Base-by-base conservation (phyloP, 2,329 filamentous ascomycete genomes). In the Cadophora gregata region DNA sequence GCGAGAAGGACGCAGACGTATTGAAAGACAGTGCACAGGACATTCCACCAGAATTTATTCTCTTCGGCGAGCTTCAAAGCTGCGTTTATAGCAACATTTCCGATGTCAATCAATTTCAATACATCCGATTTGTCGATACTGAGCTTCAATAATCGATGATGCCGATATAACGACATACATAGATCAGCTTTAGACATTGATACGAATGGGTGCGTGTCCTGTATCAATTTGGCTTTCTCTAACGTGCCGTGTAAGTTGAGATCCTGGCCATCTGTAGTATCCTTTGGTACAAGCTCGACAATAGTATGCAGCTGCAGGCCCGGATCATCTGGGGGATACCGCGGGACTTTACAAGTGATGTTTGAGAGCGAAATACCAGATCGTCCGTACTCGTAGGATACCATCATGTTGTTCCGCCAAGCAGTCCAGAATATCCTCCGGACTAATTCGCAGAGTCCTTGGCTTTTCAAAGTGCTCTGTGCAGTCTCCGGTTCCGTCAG, bases 11-110 rank as follows among this genome's bases (percentile, higher is more conserved):
- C 77, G 67, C 80, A 81, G 10, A 80, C 72, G 50, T 80, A 81
- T 65, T 82, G 80, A 59, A 82, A 82, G 0, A 78, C 75, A 0
- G 78, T 77, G 58, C 78, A 77, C 1, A 81, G 69, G 1, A 81
- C 74, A 66, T 81, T 81, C 80, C 80, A 82, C 80, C 80, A 81
- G 4, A 79, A 79, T 21, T 73, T 76, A 8, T 75, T 71, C 50
- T 73, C 73, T n/a, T 75, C 73, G 3, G 78, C 74, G 3, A 81
- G 67, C 24, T 73, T 73, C 6, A 72, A 71, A 5, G 79, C 77
- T 4, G 80, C 78, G 9, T 72, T 70, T 0, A 80, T 69, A 8
- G 79, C 77, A 25, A 71, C 68, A 29, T 74, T 75, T 0, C 80
- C 79, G 21, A 78, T 74, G 12, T 68, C 69, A 31, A 81, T 74